Base-by-base conservation (phyloP, 306 rosid genomes). In the Cucurbita pepo region DNA sequence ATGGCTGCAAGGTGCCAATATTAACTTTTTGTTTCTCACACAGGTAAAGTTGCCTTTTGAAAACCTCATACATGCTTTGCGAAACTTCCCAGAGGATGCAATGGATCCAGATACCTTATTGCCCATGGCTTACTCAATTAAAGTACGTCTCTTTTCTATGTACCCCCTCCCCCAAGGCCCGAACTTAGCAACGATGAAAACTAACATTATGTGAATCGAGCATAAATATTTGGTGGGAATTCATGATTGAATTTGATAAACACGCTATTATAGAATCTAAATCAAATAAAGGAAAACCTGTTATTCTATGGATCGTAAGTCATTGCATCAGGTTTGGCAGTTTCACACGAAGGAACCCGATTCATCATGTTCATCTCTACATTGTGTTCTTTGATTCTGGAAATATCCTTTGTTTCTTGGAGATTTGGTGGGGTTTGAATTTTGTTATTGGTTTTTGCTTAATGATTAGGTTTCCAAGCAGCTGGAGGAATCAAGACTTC, bases 31-130 rank as follows among this genome's bases (percentile, higher is more conserved):
- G 37, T 19, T 80, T 82, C 72, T 56, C 40, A 45, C 77, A 73
- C 85, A 94, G 99, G 57, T 84, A 80, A 94, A 89, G 73, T 77
- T 95, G 78, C 99, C 99, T n/a, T 95, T 95, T 22, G 99, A 94
- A 85, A 94, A 91, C 82, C 91, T 94, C 73, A 86, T 94, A 65
- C 96, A 91, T 34, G 97, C 92, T 78, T 82, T 94, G 90, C 90
- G 95, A 64, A 91, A 94, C 88, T 94, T 94, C 81, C 95, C 96
- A 0, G 91, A 85, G 77, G 86, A 86, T 80, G 97, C 97, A 53
- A 89, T 94, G 97, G 84, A 94, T 77, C 99, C 99, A 0, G 91
- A 95, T 58, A 91, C 83, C 0, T 81, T 95, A 76, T 81, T 91
- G 76, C 99, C 97, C 1, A 62, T 91, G 88, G 96, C 96, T 60